Percentiles rank a stretch among this genome's conserved stretches.
Conservation (phyloP, 768 basidiomycete genomes). For the Pisolithus tinctorius region DNA sequence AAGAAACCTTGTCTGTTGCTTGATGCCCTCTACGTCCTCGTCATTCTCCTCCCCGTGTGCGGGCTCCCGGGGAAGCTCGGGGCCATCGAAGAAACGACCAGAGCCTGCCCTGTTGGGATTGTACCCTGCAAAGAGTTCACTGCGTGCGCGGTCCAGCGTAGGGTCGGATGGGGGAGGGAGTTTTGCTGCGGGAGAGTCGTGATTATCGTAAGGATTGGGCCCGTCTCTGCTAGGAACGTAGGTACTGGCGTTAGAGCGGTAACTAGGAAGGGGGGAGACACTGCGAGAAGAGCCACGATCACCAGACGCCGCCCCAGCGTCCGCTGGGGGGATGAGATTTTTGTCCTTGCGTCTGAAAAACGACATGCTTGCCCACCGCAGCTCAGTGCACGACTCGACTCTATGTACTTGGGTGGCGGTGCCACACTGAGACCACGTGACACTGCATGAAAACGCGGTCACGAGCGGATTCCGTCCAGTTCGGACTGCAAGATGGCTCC, state of each 20-base stretch:
- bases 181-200: constrained; percentile 9
- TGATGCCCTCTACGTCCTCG: constrained; percentile 92
- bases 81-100: constrained; percentile 66
- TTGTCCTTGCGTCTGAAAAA: constrained; percentile 62
- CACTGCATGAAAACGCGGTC: no score
- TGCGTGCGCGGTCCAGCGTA: constrained; percentile 59
- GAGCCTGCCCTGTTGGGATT: constrained; percentile 53
- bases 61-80: constrained; percentile 38
- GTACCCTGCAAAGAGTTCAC: constrained; percentile 71
- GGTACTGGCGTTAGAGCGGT: constrained; percentile 49
- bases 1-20: constrained; percentile 77
- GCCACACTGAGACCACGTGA: no score
- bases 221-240: constrained; percentile 69
- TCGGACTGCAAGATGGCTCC: not conserved
- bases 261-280: constrained; percentile 35
- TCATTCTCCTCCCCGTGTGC: constrained; percentile 68
- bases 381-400: not conserved
- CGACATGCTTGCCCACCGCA: constrained; percentile 12
- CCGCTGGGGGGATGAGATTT: constrained; percentile 61
- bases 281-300: constrained; percentile 25
- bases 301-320: constrained; percentile 24
- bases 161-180: constrained; percentile 11
- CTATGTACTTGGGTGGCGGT: not conserved
- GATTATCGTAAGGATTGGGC: constrained; percentile 36
- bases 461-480: no score